These are phyloP conservation scores for Microbotryum lychnidis-dioicae DNA, from an alignment of 1,284 basidiomycete species.

Conservation along the genomic window DNA sequence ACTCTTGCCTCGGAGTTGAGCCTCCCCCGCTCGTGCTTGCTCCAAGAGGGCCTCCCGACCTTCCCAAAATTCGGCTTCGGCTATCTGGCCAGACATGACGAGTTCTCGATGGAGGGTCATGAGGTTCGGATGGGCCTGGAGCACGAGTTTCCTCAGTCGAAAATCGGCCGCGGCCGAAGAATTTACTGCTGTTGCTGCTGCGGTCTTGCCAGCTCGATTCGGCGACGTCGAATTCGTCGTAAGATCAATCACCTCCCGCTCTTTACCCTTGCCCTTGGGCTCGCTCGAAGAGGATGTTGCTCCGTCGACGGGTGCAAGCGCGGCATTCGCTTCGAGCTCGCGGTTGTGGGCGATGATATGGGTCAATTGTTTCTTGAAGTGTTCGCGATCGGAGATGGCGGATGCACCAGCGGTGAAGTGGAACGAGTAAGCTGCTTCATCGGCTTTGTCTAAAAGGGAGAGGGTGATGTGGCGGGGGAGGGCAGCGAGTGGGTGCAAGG, in stretches of 20 bases:
- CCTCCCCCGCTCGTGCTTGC: slow-evolving; percentile 58
- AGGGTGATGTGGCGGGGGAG: slow-evolving; percentile 22
- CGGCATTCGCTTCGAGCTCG: slow-evolving; percentile 21
- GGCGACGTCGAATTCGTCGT: too few relatives aligned
- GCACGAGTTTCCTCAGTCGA: slow-evolving; percentile 62
- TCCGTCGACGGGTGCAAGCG: slow-evolving; percentile 30
- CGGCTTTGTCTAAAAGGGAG: slow-evolving; percentile 50
- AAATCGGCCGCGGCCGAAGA: slow-evolving; percentile 37
- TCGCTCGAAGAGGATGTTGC: neutral
- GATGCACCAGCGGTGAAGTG: slow-evolving; percentile 55
- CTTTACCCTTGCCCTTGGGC: slow-evolving; percentile 34
- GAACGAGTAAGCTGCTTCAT: slow-evolving; percentile 71
- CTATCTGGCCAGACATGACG: slow-evolving; percentile 73
- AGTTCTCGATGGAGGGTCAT: slow-evolving; percentile 72
- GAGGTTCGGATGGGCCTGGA: slow-evolving; percentile 65
- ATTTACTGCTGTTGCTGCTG: slow-evolving; percentile 48
- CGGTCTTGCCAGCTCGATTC: slow-evolving; percentile 51
- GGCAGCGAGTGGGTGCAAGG: slow-evolving; percentile 5
- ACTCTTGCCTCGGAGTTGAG: slow-evolving; percentile 43
- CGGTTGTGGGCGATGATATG: slow-evolving; percentile 60
- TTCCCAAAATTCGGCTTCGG: slow-evolving; percentile 91
- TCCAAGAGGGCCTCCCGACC: slow-evolving; percentile 70
- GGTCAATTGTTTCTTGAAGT: slow-evolving; percentile 67
- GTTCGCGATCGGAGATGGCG: slow-evolving; percentile 56
- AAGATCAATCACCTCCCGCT: slow-evolving; percentile 26